Evolutionary conservation across 306 rosid species (phyloP), one percentile per base, ranked within the genome.

Genomic region (Leucaena leucocephala): DNA sequence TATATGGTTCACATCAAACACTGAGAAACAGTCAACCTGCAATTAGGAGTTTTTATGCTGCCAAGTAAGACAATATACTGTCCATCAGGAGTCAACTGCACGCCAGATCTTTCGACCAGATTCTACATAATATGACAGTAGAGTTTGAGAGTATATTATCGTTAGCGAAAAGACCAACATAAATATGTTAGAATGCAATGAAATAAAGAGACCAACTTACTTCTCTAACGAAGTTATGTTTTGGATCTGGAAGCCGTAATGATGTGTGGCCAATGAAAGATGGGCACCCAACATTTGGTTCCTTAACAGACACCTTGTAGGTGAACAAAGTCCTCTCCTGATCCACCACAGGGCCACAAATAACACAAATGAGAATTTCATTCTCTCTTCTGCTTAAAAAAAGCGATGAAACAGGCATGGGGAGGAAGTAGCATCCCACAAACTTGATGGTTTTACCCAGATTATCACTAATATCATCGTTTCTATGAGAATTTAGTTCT

Each of bases 11-110:
- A 84, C 65, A 78, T 74, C 69, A 81, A 78, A 77, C 77, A 69
- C 59, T 61, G 40, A 76, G 54, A 86, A 81, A 77, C 67, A 75
- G 67, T 55, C 68, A 81, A 94, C 98, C 96, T 94, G 98, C 98
- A 94, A 76, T 76, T 69, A 71, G 97, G 94, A 40, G 89, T 88
- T 88, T 74, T 89, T 66, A 94, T 85, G 89, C 93, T 81, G 75
- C 90, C 94, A 58, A 88, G 85, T 66, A 90, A 82, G 85, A 92
- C 93, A 77, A 90, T 86, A 85, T 42, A 85, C 48, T 88, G 82
- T 22, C 97, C 94, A 78, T 83, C 93, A 70, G 97, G 96, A 78
- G 94, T 84, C 69, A 88, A 88, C 72, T 92, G 94, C 71, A 94
- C 78, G 58, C 93, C 89, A 52, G 87, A 88, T 82, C 82, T 86